These are phyloP conservation scores for Inga laurina DNA, from an alignment of 306 rosid species.

Conservation along the genomic window DNA sequence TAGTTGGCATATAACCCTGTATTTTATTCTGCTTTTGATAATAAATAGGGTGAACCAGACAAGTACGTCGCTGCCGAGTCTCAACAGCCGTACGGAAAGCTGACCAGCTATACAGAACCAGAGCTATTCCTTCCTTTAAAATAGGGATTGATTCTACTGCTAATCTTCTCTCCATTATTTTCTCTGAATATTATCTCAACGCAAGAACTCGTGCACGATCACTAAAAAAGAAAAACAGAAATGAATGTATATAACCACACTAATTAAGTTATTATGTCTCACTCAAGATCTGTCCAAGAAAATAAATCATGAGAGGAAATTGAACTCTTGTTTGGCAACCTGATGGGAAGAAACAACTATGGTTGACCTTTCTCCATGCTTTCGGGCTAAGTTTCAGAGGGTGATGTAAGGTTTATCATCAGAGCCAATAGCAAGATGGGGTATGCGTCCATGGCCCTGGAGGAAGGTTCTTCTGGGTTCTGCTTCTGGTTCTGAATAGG, in stretches of 20 bases:
- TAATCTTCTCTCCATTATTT: background rate
- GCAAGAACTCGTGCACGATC: background rate
- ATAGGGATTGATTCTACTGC: slow-evolving; percentile 4
- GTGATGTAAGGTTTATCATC: background rate
- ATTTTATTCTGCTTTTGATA: no score
- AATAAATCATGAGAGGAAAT: no score
- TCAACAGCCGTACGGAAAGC: slow-evolving; percentile 56
- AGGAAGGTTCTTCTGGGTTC: background rate
- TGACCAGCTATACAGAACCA: slow-evolving; percentile 48
- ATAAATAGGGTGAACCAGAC: slow-evolving; percentile 41
- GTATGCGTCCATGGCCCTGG: slow-evolving; percentile 36
- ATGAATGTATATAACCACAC: no score
- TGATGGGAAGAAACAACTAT: slow-evolving; percentile 20
- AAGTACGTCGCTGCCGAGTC: slow-evolving; percentile 37
- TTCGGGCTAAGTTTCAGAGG: slow-evolving; percentile 1
- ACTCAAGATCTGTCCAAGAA: no score
- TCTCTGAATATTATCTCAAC: background rate
- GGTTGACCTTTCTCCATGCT: slow-evolving; percentile 32
- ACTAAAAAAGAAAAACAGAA: no score
- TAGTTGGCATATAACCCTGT: no score
- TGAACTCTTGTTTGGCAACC: no score
- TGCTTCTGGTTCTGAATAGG: background rate
- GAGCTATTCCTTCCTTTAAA: slow-evolving; percentile 48
- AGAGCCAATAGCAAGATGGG: slow-evolving; percentile 12
- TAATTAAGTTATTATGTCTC: no score